Base-by-base conservation (phyloP, 371 early-diverging fungal species). In the Sporodiniella umbellata region DNA sequence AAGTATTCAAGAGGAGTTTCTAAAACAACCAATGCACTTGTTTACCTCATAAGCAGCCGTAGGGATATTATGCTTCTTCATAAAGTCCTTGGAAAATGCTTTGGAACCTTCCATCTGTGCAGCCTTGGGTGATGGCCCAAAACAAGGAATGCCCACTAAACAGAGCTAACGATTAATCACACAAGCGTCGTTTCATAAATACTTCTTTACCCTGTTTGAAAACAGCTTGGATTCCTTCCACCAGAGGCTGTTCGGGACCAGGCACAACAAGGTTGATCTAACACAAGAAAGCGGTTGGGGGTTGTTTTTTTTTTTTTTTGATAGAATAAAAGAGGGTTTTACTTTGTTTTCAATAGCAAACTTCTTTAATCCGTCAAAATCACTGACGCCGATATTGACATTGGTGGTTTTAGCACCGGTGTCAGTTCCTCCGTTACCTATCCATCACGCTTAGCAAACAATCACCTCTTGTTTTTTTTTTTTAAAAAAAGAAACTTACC, bases 241-340 rank as follows among this genome's bases (percentile, higher is more conserved):
- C 96, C 44, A 96, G 78, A 40, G 96, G 96, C 66, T 93, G 93
- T 66, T 98, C 98, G n/a, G 98, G 98, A 14, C 98, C 98, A 18
- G 93, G 90, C 33, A 98, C 80, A 28, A 94, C 90, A 45, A 95
- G 81, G 60, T 86, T 72, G 51, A 87, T 70, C 83, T 83, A 31
- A 17, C 11, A 44, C n/a, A 15, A 3, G 31, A 19, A 22, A 12
- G 5, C 8, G 11, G 1, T 7, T 24, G 10, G 11, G 6, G 8
- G 10, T 4, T n/a, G 31, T 28, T 7, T 10, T 42, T n/a, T 22
- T n/a, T 31, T 42, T 31, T 44, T 2, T 37, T 43, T 7, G 23
- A 26, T 28, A 51, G 47, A 15, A 31, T 22, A 22, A 14, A 23
- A 12, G 10, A 7, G 30, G 30, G 30, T 18, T 51, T 43, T 79